Conservation (phyloP, 768 basidiomycete genomes). For the Tylopilus balloui region DNA sequence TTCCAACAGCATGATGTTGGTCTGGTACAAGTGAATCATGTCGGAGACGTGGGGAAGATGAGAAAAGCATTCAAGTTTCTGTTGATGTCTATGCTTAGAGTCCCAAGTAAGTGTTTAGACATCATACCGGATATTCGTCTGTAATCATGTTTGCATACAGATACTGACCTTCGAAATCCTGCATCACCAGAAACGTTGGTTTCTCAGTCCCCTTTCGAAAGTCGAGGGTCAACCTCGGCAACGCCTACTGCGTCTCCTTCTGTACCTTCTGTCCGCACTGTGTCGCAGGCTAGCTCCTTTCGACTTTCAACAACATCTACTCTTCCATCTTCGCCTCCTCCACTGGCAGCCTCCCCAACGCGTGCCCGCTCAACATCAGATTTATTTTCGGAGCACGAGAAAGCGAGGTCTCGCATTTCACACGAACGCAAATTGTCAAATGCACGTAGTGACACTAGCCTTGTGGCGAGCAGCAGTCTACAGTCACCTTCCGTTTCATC, state of each 20-base stretch:
- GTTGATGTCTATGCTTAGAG: constrained; percentile 58
- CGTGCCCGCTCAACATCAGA: constrained; percentile 56
- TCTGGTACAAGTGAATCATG: constrained; percentile 66
- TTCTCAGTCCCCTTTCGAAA: constrained; percentile 53
- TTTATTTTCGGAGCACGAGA: constrained; percentile 41
- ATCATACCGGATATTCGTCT: neutral
- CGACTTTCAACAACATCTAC: constrained; percentile 32
- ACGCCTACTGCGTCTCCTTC: constrained; percentile 51
- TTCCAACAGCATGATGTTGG: constrained; percentile 67
- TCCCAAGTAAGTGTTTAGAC: constrained; percentile 31
- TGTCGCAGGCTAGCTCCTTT: constrained; percentile 29
- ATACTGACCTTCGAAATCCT: constrained; percentile 57
- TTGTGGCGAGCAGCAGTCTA: constrained; percentile 18
- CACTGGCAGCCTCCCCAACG: constrained; percentile 44
- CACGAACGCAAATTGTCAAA: constrained; percentile 30
- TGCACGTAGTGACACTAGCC: constrained; percentile 27
- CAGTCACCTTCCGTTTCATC: constrained; percentile 16
- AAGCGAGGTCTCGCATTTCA: constrained; percentile 25
- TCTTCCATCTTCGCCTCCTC: constrained; percentile 35
- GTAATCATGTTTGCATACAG: constrained; percentile 26
- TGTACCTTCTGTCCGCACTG: constrained; percentile 30
- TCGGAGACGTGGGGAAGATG: constrained; percentile 63
- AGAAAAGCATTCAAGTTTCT: constrained; percentile 70
- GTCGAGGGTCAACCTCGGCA: constrained; percentile 40
- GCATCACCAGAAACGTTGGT: constrained; percentile 61